Evolutionary conservation across 2,329 filamentous ascomycete species (phyloP).

Genomic region (Alternaria sp.): DNA sequence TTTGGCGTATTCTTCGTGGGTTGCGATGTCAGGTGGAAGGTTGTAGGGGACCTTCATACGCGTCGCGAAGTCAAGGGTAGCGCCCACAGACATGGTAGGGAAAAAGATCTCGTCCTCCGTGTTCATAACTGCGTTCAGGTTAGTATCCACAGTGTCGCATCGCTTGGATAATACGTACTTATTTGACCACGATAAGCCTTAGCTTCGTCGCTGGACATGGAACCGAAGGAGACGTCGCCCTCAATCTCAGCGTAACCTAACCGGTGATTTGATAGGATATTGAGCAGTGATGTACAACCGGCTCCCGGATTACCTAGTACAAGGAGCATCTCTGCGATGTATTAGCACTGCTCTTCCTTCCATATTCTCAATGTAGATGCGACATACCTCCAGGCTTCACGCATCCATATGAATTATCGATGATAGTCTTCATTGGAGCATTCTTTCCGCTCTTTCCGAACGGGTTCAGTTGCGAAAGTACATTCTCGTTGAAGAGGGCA

Average conservation of each 20-base stretch:
- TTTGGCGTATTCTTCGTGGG: conserved; percentile 6
- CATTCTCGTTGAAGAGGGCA: conserved; percentile 69
- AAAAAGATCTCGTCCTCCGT: conserved; percentile 80
- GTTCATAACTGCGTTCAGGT: conserved; percentile 61
- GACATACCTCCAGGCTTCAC: conserved; percentile 65
- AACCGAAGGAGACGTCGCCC: conserved; percentile 56
- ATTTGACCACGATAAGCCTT: conserved; percentile 81
- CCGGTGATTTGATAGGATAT: conserved; percentile 62
- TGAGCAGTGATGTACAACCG: conserved; percentile 68
- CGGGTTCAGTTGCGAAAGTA: conserved; percentile 63
- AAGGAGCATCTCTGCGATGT: conserved; percentile 67
- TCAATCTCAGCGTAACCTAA: conserved; percentile 75
- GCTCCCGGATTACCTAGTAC: conserved; percentile 71
- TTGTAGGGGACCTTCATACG: conserved; percentile 55
- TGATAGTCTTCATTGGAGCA: conserved; percentile 64
- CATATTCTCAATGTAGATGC: neutral
- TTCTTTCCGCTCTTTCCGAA: conserved; percentile 56
- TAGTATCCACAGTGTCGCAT: neutral
- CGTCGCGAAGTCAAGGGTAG: conserved; percentile 74
- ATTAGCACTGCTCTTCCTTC: neutral
- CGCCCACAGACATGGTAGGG: conserved; percentile 80
- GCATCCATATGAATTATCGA: conserved; percentile 70
- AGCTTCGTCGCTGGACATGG: conserved; percentile 76
- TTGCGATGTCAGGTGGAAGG: conserved; percentile 75
- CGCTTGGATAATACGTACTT: conserved; percentile 41